Conservation (phyloP, 495 filamentous ascomycete genomes). For the Oleoguttula mirabilis region DNA sequence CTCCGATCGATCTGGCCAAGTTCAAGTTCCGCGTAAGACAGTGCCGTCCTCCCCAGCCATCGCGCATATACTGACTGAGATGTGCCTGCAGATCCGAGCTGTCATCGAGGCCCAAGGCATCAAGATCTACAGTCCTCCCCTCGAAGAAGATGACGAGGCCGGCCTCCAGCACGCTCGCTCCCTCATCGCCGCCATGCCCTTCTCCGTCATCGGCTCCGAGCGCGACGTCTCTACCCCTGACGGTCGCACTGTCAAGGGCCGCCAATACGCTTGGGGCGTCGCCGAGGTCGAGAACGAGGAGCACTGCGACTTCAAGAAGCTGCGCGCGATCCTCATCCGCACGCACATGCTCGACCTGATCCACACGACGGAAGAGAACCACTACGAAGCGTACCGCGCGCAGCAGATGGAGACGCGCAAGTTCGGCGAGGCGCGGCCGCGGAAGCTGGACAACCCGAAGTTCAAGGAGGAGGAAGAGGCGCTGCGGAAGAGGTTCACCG, state of each 20-base stretch:
- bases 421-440: slow-evolving; percentile 90
- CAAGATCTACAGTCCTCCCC: slow-evolving; percentile 95
- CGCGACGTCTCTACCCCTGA: slow-evolving; percentile 96
- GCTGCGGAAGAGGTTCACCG: slow-evolving; percentile 94
- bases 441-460: slow-evolving; percentile 99
- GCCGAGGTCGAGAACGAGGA: slow-evolving; percentile 99
- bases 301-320: slow-evolving; percentile 99
- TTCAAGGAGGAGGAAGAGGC: slow-evolving; percentile 99
- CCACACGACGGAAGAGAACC: slow-evolving; percentile 96
- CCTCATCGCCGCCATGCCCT: slow-evolving; percentile 94
- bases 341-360: slow-evolving; percentile 99
- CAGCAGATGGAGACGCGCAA: slow-evolving; percentile 99
- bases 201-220: slow-evolving; percentile 96
- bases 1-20: slow-evolving; percentile 73
- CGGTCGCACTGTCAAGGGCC: slow-evolving; percentile 92
- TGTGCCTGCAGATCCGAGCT: slow-evolving; percentile 58
- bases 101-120: slow-evolving; percentile 97
- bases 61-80: neutral
- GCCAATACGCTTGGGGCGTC: slow-evolving; percentile 98
- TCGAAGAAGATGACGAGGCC: slow-evolving; percentile 96
- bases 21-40: slow-evolving; percentile 80
- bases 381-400: slow-evolving; percentile 98
- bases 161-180: slow-evolving; percentile 86
- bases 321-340: slow-evolving; percentile 94
- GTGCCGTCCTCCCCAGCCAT: neutral